phyloP scores from a whole-genome alignment of 139 green algal genomes.

The Dunaliella sp. region DNA sequence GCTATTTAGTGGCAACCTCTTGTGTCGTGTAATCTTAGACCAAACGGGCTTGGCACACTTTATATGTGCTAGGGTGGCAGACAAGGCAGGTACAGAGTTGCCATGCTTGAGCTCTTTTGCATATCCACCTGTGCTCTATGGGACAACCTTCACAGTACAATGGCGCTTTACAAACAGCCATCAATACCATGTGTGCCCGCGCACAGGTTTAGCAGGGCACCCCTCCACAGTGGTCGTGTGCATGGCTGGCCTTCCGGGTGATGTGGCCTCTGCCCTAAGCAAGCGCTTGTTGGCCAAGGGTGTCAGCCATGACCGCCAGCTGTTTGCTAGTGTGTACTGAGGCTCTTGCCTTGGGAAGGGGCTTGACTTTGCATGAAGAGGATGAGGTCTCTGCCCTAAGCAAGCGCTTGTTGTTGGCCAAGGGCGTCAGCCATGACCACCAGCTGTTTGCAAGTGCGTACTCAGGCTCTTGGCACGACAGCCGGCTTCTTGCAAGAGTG shows the following conservation, averaged over 20 bases:
- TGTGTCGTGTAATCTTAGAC: no score
- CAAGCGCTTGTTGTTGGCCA: conserved; percentile 17
- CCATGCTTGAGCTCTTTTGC: no score
- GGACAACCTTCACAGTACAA: no score
- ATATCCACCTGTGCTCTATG: no score
- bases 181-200: neutral
- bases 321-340: conserved; percentile 22
- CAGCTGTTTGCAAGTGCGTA: conserved; percentile 19
- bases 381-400: conserved; percentile 1
- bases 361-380: no score
- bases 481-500: conserved; percentile 16
- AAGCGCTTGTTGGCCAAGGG: conserved; percentile 20
- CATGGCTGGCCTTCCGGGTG: conserved; percentile 10
- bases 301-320: conserved; percentile 18
- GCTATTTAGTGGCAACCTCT: no score
- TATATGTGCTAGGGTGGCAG: no score
- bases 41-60: no score
- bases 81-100: no score
- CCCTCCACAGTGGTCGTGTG: neutral
- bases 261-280: conserved; percentile 2
- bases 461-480: conserved; percentile 24
- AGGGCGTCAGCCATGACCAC: conserved; percentile 20
- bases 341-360: neutral
- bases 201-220: neutral
- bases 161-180: neutral